Evolutionary conservation across 768 basidiomycete genomes (phyloP), one percentile per base, ranked within the genome.

Genomic region (Tricholoma saponaceum): DNA sequence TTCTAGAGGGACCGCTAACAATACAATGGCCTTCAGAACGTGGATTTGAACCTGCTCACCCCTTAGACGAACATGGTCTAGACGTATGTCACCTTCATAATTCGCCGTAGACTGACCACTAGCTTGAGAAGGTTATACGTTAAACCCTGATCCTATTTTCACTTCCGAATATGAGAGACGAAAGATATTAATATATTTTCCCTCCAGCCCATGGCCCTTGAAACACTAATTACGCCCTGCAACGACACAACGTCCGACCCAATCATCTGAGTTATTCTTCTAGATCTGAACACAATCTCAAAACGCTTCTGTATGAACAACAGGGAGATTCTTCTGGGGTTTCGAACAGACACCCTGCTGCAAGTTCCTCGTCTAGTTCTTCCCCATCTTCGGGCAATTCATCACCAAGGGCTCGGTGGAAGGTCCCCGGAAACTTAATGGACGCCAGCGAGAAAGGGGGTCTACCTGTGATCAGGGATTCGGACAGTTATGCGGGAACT

Each of bases 371-470:
- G 28, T 14, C 3, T 18, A n/a, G 26, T n/a, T 26, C 47, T 22
- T 4, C 47, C 3, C 4, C 41, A 20, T 49, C 25, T 28, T 49
- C 47, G 13, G 25, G 25, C 14, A 16, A n/a, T 16, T 26, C 47
- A 3, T 41, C 32, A 26, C n/a, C n/a, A 7, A 67, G 61, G 12
- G 61, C 70, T 2, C 71, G 72, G 0, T 72, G 70, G 35, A 62
- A 72, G 16, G 71, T 83, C 4, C 81, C 81, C 0, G 83, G 80
- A 43, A 75, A 72, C 47, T 87, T 78, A 66, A 86, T 90, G 62
- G 83, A 82, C 55, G 79, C 82, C 0, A 68, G 78, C 52, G 90
- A 92, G 68, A 80, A 77, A 51, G 85, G 82, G 35, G 89, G 89
- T 0, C 68, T 92, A 23, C 76, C 78, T 35, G 63, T 76, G 12